phyloP scores from a whole-genome alignment of 1,139 yeast species.

The Arxiozyma slooffiae region DNA sequence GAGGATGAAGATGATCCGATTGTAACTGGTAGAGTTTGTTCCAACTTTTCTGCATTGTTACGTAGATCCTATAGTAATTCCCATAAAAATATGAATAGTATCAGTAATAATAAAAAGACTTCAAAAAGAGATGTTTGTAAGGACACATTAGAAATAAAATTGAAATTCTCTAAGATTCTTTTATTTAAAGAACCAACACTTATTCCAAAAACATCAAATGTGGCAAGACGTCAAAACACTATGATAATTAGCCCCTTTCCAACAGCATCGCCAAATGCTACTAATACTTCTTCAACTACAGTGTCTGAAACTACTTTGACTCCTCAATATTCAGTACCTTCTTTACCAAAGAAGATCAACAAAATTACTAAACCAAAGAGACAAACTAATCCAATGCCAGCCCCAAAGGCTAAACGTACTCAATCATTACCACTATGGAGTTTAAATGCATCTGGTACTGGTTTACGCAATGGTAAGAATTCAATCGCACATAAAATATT shows the following conservation, averaged over 20 bases:
- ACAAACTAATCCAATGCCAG: conserved; percentile 32
- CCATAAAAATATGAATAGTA: conserved; percentile 19
- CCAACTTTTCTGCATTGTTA: conserved; percentile 51
- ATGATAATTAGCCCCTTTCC: not conserved
- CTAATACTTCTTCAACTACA: not conserved
- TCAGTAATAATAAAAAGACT: conserved; percentile 4
- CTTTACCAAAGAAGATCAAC: not conserved
- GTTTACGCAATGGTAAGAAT: conserved; percentile 34
- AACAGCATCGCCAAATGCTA: not conserved
- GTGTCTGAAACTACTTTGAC: not conserved
- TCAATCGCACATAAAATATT: conserved; percentile 35
- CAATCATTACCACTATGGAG: conserved; percentile 54
- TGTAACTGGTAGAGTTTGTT: conserved; percentile 66
- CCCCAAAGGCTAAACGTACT: conserved; percentile 54
- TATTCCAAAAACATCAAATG: not conserved
- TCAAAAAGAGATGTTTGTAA: not conserved
- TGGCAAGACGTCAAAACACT: not conserved
- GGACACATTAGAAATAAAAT: conserved; percentile 56
- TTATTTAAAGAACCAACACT: not conserved
- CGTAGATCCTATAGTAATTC: conserved; percentile 37
- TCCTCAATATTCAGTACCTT: conserved; percentile 1
- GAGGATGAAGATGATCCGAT: conserved; percentile 28
- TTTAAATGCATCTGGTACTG: conserved; percentile 24
- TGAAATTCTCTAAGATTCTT: conserved; percentile 41
- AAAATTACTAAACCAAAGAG: conserved; percentile 13